These are phyloP conservation scores for Heterobasidion parviporum DNA, from an alignment of 1,284 basidiomycete species.

Conservation along the genomic window DNA sequence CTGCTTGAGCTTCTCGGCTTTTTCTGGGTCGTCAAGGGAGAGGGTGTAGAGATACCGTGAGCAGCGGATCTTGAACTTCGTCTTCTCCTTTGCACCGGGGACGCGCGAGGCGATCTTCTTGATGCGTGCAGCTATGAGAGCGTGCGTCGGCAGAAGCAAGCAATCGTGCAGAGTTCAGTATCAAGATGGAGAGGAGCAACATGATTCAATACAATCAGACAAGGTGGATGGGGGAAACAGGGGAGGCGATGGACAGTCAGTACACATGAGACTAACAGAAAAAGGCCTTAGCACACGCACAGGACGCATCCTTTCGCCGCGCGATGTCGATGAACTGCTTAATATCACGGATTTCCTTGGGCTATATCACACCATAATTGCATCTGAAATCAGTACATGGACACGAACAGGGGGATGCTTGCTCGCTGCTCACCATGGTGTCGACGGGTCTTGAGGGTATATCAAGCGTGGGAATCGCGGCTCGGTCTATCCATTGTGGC, in stretches of 20 bases:
- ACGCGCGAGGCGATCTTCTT: constrained; percentile 80
- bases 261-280: neutral
- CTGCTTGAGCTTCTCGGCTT: constrained; percentile 97
- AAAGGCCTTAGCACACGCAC: constrained; percentile 29
- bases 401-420: neutral
- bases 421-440: constrained; percentile 1
- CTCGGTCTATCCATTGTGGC: constrained; percentile 4
- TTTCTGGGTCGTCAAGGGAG: constrained; percentile 91
- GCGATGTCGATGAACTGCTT: constrained; percentile 98
- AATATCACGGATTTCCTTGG: constrained; percentile 97
- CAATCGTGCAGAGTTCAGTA: constrained; percentile 2
- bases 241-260: neutral
- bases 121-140: constrained; percentile 77
- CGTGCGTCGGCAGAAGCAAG: neutral
- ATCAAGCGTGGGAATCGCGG: constrained; percentile 4
- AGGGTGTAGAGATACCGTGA: constrained; percentile 98
- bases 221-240: constrained; percentile 6
- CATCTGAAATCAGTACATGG: neutral
- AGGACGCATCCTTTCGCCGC: constrained; percentile 79
- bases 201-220: constrained; percentile 15
- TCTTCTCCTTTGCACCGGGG: constrained; percentile 71
- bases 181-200: constrained; percentile 11
- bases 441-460: constrained; percentile 2
- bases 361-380: constrained; percentile 39
- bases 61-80: constrained; percentile 99